Conservation (phyloP, 140 eudicot species). For the Oenanthe javanica region DNA sequence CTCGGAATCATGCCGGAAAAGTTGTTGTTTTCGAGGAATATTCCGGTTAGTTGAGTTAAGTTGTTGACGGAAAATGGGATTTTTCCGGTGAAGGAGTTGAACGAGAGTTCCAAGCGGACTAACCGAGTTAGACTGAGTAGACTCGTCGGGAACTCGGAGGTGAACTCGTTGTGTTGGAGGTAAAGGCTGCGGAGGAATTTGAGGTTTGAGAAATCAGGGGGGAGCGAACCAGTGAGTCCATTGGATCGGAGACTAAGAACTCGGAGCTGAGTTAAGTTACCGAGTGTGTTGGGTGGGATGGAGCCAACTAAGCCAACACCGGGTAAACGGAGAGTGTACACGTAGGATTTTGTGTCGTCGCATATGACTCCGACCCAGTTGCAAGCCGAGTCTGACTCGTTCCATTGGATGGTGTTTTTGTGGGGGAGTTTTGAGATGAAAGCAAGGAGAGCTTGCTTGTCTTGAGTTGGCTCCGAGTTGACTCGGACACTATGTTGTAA, state of each 20-base stretch:
- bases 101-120: conserved; percentile 53
- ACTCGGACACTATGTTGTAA: conserved; percentile 13
- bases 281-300: conserved; percentile 61
- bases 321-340: conserved; percentile 58
- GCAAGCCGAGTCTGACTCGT: conserved; percentile 51
- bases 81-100: conserved; percentile 50
- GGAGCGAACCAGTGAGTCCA: conserved; percentile 51
- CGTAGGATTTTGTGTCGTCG: conserved; percentile 43
- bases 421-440: conserved; percentile 60
- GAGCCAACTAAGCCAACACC: conserved; percentile 68
- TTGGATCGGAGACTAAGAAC: conserved; percentile 68
- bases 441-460: conserved; percentile 61
- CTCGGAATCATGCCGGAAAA: conserved; percentile 64
- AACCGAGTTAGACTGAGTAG: conserved; percentile 37
- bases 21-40: conserved; percentile 44
- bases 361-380: conserved; percentile 75
- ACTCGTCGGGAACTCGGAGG: conserved; percentile 66
- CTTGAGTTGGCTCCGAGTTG: conserved; percentile 66
- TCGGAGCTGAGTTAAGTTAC: conserved; percentile 53
- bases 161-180: conserved; percentile 45
- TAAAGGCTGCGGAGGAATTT: conserved; percentile 42
- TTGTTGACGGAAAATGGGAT: conserved; percentile 69
- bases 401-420: conserved; percentile 56
- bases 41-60: conserved; percentile 49
- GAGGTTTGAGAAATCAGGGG: conserved; percentile 67